Base-by-base conservation (phyloP, 164 flowering plant species). In the Magnolia kwangsiensis region DNA sequence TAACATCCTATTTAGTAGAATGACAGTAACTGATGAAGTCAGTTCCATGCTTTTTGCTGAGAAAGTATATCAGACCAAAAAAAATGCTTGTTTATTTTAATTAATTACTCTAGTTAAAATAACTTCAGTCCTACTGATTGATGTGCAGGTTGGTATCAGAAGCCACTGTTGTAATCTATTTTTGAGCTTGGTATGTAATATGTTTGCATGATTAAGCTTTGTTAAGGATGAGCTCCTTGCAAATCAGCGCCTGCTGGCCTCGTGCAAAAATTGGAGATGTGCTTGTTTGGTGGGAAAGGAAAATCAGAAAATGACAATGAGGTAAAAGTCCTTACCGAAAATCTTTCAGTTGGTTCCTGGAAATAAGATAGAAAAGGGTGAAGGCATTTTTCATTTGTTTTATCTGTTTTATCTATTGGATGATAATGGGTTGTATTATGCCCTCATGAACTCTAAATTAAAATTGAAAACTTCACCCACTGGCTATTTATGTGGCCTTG, bases 241-340 rank as follows among this genome's bases (percentile, higher is more conserved):
- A 83, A 66, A 73, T 86, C 67, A 76, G 79, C 76, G 77, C 83
- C 27, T 72, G 79, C 73, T 71, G 73, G 58, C 82, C 78, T 11
- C 71, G 29, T 50, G 55, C 51, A 27, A 79, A 78, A 63, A 64
- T 69, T 29, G 63, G 20, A n/a, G 10, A 81, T 84, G 65, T 88
- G 87, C 77, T 74, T 78, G 69, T 87, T 86, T 78, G 95, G 91
- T 79, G 87, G 89, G 65, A 85, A 85, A 80, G 91, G 87, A 72
- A 86, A 83, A 66, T 68, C 90, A n/a, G 81, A 76, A 51, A 74
- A 81, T 50, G 78, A 75, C 1, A 76, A 77, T 76, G 89, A 88
- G 86, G 94, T 88, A 74, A 78, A 74, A 27, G 20, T 18, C 50
- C 50, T 71, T 27, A 51, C 63, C 45, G 5, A 69, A 75, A 69